phyloP scores from a whole-genome alignment of 2,329 filamentous ascomycete genomes.

The Epicoccum sorghinum region DNA sequence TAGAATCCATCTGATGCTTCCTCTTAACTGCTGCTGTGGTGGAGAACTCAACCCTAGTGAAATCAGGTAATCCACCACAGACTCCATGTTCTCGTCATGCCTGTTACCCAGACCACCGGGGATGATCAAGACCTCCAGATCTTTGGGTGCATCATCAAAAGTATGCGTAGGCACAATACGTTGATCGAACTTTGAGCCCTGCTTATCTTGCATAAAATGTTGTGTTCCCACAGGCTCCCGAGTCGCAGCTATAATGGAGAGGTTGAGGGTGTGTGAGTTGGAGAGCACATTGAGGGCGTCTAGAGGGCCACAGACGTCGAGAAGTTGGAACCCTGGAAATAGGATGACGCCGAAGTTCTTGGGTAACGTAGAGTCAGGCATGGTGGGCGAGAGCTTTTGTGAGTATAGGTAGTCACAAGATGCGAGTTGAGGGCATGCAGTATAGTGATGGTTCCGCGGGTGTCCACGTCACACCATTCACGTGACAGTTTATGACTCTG shows the following conservation, averaged over 20 bases:
- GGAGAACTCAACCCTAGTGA: slow-evolving; percentile 51
- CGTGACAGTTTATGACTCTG: not conserved
- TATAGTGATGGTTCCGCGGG: not conserved
- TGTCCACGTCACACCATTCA: not conserved
- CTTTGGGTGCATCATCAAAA: slow-evolving; percentile 56
- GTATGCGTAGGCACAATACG: slow-evolving; percentile 60
- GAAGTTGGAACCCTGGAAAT: slow-evolving; percentile 48
- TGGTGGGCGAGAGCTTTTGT: not conserved
- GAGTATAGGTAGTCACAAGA: not conserved
- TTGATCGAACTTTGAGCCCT: slow-evolving; percentile 42
- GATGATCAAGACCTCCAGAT: slow-evolving; percentile 68
- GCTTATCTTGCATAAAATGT: slow-evolving; percentile 13
- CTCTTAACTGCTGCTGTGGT: slow-evolving; percentile 46
- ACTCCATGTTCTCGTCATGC: slow-evolving; percentile 33
- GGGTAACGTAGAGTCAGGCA: slow-evolving; percentile 23
- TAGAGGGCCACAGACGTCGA: slow-evolving; percentile 53
- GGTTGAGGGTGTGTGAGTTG: slow-evolving; percentile 28
- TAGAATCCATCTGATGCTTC: slow-evolving; percentile 60
- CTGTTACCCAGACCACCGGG: slow-evolving; percentile 65
- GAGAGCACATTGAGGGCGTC: slow-evolving; percentile 53
- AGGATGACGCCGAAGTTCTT: slow-evolving; percentile 42
- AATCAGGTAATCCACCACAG: slow-evolving; percentile 45
- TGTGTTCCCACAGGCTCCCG: slow-evolving; percentile 45
- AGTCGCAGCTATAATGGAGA: slow-evolving; percentile 43
- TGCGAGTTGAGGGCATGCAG: not conserved